These are phyloP conservation scores for Penicillium fimorum DNA, from an alignment of 495 filamentous ascomycete genomes.

Conservation along the genomic window DNA sequence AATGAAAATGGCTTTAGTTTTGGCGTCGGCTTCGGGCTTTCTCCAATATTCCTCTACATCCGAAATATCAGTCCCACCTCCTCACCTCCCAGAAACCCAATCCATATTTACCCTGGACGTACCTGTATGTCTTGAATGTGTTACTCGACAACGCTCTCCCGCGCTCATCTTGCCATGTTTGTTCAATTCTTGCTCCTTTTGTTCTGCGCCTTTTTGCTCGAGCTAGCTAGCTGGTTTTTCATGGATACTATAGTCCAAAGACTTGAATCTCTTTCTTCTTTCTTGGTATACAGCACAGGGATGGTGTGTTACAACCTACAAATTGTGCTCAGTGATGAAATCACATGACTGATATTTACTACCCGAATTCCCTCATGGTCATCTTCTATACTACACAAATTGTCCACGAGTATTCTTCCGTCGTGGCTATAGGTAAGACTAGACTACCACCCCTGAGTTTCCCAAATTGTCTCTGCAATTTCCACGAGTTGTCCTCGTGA, in stretches of 20 bases:
- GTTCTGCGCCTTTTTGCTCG: background rate
- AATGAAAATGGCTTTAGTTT: background rate
- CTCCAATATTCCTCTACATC: background rate
- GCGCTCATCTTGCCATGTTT: conserved; percentile 1
- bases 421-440: no score
- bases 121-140: conserved; percentile 16
- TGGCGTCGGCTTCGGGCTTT: background rate
- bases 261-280: background rate
- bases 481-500: background rate
- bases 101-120: background rate
- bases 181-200: conserved; percentile 5
- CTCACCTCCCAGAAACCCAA: background rate
- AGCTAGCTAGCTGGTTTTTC: conserved; percentile 11
- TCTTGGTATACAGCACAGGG: background rate
- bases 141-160: conserved; percentile 4
- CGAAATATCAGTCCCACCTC: background rate
- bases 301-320: background rate
- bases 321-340: background rate
- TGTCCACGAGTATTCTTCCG: no score
- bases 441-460: background rate
- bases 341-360: background rate
- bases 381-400: no score
- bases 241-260: conserved; percentile 11
- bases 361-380: no score
- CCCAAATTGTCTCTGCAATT: background rate